phyloP scores from a whole-genome alignment of 108 stramenopile species.

The Cyclotella baltica region DNA sequence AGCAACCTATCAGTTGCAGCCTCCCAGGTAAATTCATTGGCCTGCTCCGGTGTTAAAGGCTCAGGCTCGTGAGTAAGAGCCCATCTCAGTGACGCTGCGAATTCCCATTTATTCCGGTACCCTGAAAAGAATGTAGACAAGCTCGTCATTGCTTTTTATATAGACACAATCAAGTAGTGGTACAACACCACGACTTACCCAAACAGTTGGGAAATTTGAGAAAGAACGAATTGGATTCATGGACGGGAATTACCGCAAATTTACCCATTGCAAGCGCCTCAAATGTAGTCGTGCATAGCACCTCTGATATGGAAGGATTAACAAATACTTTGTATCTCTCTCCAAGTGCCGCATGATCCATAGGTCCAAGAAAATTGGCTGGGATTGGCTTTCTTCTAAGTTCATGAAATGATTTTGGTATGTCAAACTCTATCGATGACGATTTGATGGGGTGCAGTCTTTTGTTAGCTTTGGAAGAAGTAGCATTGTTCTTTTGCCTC shows the following conservation, averaged over 20 bases:
- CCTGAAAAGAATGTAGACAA: slow-evolving; percentile 6
- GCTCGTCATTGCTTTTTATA: too few relatives aligned
- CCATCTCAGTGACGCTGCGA: slow-evolving; percentile 78
- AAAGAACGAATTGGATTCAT: slow-evolving; percentile 78
- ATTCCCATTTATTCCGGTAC: slow-evolving; percentile 77
- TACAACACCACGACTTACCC: slow-evolving; percentile 4
- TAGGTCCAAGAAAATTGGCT: slow-evolving; percentile 73
- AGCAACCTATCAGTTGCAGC: slow-evolving; percentile 84
- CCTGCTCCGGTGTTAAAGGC: slow-evolving; percentile 68
- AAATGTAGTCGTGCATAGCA: slow-evolving; percentile 86
- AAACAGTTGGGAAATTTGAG: slow-evolving; percentile 80
- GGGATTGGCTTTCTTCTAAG: slow-evolving; percentile 73
- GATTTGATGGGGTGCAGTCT: slow-evolving; percentile 39
- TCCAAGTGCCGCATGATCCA: slow-evolving; percentile 74
- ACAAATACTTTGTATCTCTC: slow-evolving; percentile 79
- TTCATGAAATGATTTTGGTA: slow-evolving; percentile 69
- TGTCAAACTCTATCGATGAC: slow-evolving; percentile 40
- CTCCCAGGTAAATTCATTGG: slow-evolving; percentile 78
- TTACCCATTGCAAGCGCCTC: slow-evolving; percentile 85
- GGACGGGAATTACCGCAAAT: slow-evolving; percentile 75
- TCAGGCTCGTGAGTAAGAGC: slow-evolving; percentile 82
- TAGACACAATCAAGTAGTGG: too few relatives aligned
- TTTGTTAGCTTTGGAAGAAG: slow-evolving; percentile 14
- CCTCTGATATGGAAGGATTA: slow-evolving; percentile 87
- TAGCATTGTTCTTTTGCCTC: slow-evolving; percentile 29